A percentile compares a stretch with the other conserved stretches of the same genome.
These are phyloP conservation scores for Boletus huronensis DNA, from an alignment of 768 basidiomycete species.

Conservation along the genomic window DNA sequence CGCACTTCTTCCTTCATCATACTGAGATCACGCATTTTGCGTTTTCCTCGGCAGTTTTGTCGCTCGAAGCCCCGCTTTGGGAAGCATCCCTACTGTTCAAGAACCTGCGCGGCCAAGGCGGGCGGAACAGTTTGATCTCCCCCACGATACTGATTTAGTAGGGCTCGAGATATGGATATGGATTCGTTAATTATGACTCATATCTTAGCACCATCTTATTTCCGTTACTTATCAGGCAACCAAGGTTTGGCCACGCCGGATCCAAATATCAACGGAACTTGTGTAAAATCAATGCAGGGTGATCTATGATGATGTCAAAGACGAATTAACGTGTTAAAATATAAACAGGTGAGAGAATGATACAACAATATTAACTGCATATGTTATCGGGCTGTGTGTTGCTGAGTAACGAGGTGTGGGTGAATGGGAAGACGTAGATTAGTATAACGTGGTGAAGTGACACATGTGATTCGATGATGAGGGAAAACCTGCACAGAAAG, in stretches of 20 bases:
- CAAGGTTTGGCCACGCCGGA: background rate
- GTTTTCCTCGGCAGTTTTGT: slow-evolving; percentile 21
- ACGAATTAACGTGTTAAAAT: background rate
- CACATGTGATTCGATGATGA: background rate
- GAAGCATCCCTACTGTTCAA: slow-evolving; percentile 34
- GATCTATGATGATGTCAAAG: background rate
- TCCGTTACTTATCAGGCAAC: background rate
- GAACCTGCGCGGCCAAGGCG: slow-evolving; percentile 29
- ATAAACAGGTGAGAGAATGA: background rate
- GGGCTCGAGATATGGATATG: background rate
- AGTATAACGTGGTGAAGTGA: background rate
- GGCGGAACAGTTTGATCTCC: slow-evolving; percentile 13
- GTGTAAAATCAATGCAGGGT: background rate
- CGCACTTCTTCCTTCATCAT: background rate
- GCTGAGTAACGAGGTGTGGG: background rate
- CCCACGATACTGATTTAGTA: background rate
- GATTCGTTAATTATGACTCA: slow-evolving; percentile 18
- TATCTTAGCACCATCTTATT: slow-evolving; percentile 17
- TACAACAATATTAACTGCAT: background rate
- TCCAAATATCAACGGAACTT: background rate
- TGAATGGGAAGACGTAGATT: background rate
- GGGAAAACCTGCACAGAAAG: background rate
- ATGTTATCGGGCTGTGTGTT: background rate
- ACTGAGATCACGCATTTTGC: slow-evolving; percentile 3
- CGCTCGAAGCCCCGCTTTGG: slow-evolving; percentile 31